Evolutionary conservation across 805 yeast genomes (phyloP).

Genomic region (Torulaspora maleeae): DNA sequence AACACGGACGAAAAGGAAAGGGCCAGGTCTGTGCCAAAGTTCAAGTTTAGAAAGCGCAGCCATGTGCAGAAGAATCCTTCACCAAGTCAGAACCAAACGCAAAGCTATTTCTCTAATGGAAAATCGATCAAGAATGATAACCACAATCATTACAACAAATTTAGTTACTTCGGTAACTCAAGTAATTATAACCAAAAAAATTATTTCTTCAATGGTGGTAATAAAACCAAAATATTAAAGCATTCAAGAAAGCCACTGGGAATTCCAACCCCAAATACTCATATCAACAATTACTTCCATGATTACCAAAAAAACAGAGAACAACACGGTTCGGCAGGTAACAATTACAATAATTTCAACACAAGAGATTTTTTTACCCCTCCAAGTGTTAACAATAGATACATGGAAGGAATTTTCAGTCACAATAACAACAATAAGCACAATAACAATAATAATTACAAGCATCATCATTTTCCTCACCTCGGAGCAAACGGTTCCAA

Average conservation of each 20-base stretch:
- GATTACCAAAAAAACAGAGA: conserved; percentile 30
- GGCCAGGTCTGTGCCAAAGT: conserved; percentile 32
- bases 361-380: conserved; percentile 78
- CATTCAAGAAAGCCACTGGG: conserved; percentile 55
- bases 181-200: conserved; percentile 15
- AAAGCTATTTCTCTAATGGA: conserved; percentile 1
- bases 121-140: conserved; percentile 13
- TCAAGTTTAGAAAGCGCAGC: conserved; percentile 29
- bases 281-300: conserved; percentile 39
- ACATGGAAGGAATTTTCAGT: conserved; percentile 59
- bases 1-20: conserved; percentile 15
- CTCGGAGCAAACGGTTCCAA: conserved; percentile 1
- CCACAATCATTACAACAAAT: conserved; percentile 13
- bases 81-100: conserved; percentile 6
- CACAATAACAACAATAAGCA: conserved; percentile 34
- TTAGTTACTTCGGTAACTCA: conserved; percentile 10
- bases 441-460: conserved; percentile 6
- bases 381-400: conserved; percentile 63
- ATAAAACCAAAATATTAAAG: conserved; percentile 29
- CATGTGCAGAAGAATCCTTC: conserved; percentile 15
- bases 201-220: conserved; percentile 21
- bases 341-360: conserved; percentile 38
- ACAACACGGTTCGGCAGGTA: conserved; percentile 12
- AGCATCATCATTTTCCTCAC: conserved; percentile 13
- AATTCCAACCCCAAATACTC: conserved; percentile 54